These are phyloP conservation scores for Aspergillus ochraceus DNA, from an alignment of 2,329 filamentous ascomycete genomes.

Conservation along the genomic window DNA sequence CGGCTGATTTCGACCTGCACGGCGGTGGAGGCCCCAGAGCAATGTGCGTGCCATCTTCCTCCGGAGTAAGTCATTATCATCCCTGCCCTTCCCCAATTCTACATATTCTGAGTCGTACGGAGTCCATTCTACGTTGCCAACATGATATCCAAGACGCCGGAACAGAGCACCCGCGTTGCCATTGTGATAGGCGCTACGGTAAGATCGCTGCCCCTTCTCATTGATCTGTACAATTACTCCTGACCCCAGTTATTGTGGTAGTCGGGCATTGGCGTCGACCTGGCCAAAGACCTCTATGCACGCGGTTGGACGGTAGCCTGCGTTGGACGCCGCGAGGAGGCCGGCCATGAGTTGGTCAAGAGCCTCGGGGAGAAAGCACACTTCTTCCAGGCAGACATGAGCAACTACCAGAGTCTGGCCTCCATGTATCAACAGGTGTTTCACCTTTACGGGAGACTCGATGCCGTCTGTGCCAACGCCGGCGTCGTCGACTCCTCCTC, in stretches of 20 bases:
- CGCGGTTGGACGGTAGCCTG: conserved; percentile 35
- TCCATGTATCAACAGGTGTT: conserved; percentile 46
- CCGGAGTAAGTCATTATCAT: background rate
- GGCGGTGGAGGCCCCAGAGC: background rate
- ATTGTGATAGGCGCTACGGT: background rate
- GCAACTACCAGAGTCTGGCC: conserved; percentile 48
- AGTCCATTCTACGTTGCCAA: too few relatives aligned
- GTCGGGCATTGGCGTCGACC: conserved; percentile 50
- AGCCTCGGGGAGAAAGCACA: conserved; percentile 32
- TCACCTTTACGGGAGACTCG: conserved; percentile 47
- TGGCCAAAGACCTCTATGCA: conserved; percentile 38
- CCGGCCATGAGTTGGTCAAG: conserved; percentile 36
- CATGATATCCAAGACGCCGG: background rate
- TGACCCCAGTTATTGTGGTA: conserved; percentile 19
- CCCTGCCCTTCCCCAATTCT: background rate
- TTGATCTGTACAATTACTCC: background rate
- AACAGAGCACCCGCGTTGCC: background rate
- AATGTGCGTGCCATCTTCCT: background rate
- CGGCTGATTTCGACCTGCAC: background rate
- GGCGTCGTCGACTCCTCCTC: conserved; percentile 51
- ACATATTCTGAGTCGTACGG: background rate
- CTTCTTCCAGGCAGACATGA: conserved; percentile 50
- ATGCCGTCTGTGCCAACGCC: conserved; percentile 53
- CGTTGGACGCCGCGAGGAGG: conserved; percentile 39
- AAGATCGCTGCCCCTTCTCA: background rate